Conservation (phyloP, 371 early-diverging fungal genomes). For the Mucor piriformis region DNA sequence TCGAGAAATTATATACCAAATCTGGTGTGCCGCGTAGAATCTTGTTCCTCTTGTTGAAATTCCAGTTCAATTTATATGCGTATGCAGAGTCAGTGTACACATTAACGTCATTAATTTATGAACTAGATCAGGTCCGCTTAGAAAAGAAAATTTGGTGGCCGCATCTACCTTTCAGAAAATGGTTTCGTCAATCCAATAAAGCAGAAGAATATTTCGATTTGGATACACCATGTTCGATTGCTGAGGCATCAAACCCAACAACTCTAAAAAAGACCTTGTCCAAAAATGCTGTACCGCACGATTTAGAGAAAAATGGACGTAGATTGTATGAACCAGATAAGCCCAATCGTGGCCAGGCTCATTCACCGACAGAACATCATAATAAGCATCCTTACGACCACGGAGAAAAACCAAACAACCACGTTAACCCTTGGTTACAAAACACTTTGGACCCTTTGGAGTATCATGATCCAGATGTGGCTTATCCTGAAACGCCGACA, state of each 20-base stretch:
- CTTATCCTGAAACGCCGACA: conserved; percentile 35
- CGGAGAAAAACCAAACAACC: background rate
- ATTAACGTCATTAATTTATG: conserved; percentile 42
- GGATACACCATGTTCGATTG: conserved; percentile 31
- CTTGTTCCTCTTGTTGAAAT: conserved; percentile 42
- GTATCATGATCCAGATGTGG: conserved; percentile 52
- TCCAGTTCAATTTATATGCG: conserved; percentile 46
- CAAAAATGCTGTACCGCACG: conserved; percentile 12
- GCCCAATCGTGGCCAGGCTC: conserved; percentile 17
- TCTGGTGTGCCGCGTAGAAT: conserved; percentile 38
- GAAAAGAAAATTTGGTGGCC: conserved; percentile 36
- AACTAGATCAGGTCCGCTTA: conserved; percentile 35
- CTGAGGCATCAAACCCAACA: conserved; percentile 8
- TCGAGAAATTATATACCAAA: conserved; percentile 30
- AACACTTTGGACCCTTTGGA: conserved; percentile 29
- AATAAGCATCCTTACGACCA: background rate
- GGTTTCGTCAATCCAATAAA: conserved; percentile 15
- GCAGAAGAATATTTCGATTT: conserved; percentile 25
- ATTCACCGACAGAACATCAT: conserved; percentile 9
- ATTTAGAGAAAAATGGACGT: conserved; percentile 7
- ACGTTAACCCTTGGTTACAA: conserved; percentile 16
- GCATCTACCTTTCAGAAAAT: conserved; percentile 28
- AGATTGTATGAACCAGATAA: conserved; percentile 14
- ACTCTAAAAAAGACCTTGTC: conserved; percentile 23
- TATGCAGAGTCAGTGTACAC: conserved; percentile 50